Conservation (phyloP, 192 early-diverging fungal species). For the Obelidium mucronatum region DNA sequence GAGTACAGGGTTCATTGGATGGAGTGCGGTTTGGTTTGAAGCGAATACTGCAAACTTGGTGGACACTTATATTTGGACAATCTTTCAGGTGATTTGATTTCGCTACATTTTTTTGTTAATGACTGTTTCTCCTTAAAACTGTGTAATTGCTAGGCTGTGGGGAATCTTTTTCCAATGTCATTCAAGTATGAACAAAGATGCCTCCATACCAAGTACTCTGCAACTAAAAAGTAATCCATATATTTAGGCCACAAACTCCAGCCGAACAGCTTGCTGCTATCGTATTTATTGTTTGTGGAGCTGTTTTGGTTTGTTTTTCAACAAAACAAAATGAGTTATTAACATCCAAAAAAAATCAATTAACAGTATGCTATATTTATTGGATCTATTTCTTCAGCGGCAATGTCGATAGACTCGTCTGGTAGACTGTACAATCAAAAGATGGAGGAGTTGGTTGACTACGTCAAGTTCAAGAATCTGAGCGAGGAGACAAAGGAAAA, state of each 20-base stretch:
- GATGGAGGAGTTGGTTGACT: slow-evolving; percentile 43
- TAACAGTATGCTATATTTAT: slow-evolving; percentile 17
- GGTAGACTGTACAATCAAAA: slow-evolving; percentile 42
- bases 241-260: not conserved
- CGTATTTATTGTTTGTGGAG: no score
- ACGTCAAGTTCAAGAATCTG: slow-evolving; percentile 41
- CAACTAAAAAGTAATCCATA: not conserved
- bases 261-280: not conserved
- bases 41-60: not conserved
- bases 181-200: not conserved
- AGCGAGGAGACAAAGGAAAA: slow-evolving; percentile 22
- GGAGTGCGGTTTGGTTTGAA: not conserved
- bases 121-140: no score
- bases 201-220: not conserved
- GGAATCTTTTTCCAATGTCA: not conserved
- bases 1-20: not conserved
- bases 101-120: not conserved
- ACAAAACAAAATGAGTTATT: no score
- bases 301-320: not conserved
- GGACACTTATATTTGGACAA: slow-evolving; percentile 41
- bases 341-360: not conserved
- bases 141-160: not conserved
- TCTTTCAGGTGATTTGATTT: not conserved
- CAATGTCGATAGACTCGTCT: slow-evolving; percentile 31
- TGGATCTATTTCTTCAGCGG: slow-evolving; percentile 21